Evolutionary conservation across 768 basidiomycete species (phyloP).

Genomic region (Psilocybe azurescens): DNA sequence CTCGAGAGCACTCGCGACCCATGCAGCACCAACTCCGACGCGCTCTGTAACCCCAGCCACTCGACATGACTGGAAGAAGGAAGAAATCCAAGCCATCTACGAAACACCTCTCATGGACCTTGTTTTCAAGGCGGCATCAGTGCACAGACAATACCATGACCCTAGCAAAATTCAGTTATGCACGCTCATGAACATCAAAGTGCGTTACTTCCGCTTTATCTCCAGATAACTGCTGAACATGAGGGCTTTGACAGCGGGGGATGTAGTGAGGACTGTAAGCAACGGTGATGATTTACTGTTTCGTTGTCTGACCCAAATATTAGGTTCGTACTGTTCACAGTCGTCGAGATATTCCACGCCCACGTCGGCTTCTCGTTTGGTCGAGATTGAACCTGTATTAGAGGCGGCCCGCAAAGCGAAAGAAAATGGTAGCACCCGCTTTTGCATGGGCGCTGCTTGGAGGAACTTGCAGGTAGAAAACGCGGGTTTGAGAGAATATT

Average conservation of each 20-base stretch:
- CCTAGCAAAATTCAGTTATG: slow-evolving; percentile 93
- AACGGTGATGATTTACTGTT: background rate
- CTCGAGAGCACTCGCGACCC: slow-evolving; percentile 62
- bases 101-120: slow-evolving; percentile 87
- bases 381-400: slow-evolving; percentile 91
- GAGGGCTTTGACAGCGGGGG: slow-evolving; percentile 73
- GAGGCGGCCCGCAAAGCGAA: slow-evolving; percentile 94
- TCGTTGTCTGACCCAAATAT: slow-evolving; percentile 2
- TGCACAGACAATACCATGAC: slow-evolving; percentile 89
- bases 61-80: slow-evolving; percentile 73
- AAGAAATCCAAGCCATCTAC: slow-evolving; percentile 86
- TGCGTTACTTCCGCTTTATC: slow-evolving; percentile 47
- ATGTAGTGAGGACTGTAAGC: slow-evolving; percentile 92
- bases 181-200: slow-evolving; percentile 99
- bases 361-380: slow-evolving; percentile 85
- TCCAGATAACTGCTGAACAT: slow-evolving; percentile 21
- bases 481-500: slow-evolving; percentile 93
- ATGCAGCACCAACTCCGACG: slow-evolving; percentile 41
- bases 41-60: slow-evolving; percentile 34
- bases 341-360: slow-evolving; percentile 91
- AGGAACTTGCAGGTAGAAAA: slow-evolving; percentile 92
- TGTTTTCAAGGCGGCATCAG: slow-evolving; percentile 82
- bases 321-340: slow-evolving; percentile 97
- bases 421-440: slow-evolving; percentile 94
- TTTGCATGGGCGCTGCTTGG: slow-evolving; percentile 99